A percentile compares a stretch with the other conserved stretches of the same genome.
Evolutionary conservation across 257 asterid genomes (phyloP).

Genomic region (Penstemon davidsonii): DNA sequence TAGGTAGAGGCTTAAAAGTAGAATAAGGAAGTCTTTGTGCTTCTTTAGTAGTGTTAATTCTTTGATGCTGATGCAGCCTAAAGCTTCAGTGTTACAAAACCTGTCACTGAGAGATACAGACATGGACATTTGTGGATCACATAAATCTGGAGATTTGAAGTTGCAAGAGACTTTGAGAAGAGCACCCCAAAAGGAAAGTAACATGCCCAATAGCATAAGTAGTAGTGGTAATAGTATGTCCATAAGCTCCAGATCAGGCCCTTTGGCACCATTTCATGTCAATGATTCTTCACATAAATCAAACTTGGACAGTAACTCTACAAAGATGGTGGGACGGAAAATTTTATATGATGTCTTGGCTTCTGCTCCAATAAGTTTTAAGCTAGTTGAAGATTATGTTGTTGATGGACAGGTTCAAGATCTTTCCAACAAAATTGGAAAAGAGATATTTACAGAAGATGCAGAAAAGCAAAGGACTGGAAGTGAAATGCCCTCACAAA

Average conservation of each 20-base stretch:
- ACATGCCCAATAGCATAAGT: constrained; percentile 28
- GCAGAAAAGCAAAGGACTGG: constrained; percentile 41
- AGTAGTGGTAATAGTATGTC: constrained; percentile 31
- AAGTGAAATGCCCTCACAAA: constrained; percentile 35
- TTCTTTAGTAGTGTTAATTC: constrained; percentile 28
- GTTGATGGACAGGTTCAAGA: constrained; percentile 31
- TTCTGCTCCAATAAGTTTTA: constrained; percentile 27
- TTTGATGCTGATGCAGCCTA: constrained; percentile 62
- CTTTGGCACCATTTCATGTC: constrained; percentile 35
- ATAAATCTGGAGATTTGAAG: constrained; percentile 41
- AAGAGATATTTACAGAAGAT: constrained; percentile 32
- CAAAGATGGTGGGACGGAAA: constrained; percentile 33
- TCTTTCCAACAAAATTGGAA: constrained; percentile 29
- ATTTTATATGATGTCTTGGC: constrained; percentile 33
- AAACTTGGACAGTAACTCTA: constrained; percentile 30
- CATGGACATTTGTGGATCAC: constrained; percentile 36
- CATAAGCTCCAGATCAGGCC: constrained; percentile 37
- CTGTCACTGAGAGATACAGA: constrained; percentile 40
- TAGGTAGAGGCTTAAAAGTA: constrained; percentile 24
- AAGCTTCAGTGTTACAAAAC: constrained; percentile 43
- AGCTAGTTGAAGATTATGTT: constrained; percentile 25
- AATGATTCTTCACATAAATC: constrained; percentile 32
- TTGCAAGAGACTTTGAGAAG: constrained; percentile 35
- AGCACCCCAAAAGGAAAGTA: constrained; percentile 30
- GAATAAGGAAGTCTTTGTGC: constrained; percentile 15